phyloP scores from a whole-genome alignment of 495 filamentous ascomycete species.

The Mytilinidion resinicola region DNA sequence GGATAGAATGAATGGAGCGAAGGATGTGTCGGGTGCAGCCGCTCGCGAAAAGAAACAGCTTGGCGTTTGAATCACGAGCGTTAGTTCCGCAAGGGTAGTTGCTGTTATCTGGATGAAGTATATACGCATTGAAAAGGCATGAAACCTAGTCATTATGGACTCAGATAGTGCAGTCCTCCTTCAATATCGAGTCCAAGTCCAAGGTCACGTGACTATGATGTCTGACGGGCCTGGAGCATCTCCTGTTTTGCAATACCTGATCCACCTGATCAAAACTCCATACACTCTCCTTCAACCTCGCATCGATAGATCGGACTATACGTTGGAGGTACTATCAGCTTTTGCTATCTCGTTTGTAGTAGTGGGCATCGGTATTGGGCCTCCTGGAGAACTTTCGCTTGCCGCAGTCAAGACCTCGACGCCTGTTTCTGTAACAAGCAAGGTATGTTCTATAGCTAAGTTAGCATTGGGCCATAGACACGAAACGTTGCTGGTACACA shows the following conservation, averaged over 20 bases:
- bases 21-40: no score
- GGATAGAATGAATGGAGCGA: no score
- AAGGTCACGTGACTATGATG: no score
- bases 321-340: not conserved
- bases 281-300: not conserved
- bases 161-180: no score
- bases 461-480: not conserved
- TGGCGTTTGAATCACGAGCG: no score
- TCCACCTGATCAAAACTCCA: not conserved
- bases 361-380: not conserved
- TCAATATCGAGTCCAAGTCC: no score
- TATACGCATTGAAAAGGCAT: no score
- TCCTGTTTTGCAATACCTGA: not conserved
- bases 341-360: not conserved
- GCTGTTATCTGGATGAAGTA: no score
- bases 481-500: slow-evolving; percentile 28
- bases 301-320: not conserved
- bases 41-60: no score
- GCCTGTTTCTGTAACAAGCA: slow-evolving; percentile 4
- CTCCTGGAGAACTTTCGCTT: slow-evolving; percentile 1
- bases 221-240: not conserved
- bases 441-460: not conserved
- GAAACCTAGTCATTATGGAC: no score
- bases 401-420: slow-evolving; percentile 6
- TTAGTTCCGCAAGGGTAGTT: no score